Evolutionary conservation across 345 rosid genomes (phyloP), one percentile per base, ranked within the genome.

Genomic region (Atalantia buxifolia): DNA sequence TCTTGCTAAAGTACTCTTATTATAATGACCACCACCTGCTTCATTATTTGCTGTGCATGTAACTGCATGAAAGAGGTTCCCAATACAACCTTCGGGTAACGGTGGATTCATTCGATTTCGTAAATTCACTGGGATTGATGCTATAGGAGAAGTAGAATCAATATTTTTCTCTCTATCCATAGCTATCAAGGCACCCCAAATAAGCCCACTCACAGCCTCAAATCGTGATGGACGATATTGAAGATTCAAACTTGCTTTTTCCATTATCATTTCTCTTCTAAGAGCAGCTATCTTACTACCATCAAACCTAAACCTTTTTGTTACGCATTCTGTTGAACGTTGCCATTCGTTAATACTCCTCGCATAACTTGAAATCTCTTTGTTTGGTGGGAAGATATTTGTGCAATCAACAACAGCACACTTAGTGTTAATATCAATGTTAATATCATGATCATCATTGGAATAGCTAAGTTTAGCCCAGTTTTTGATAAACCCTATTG

Each of bases 381-480:
- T 36, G 8, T 64, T 35, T 19, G 68, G 68, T 6, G n/a, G 68
- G 7, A 64, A 64, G 40, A 64, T 64, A 31, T 35, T 6, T 1
- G 68, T 31, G 12, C 68, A 31, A 64, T 64, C 68, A 31, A 7
- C 33, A 6, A 64, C 35, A 4, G 21, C 40, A 31, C 31, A 4
- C 61, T 56, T 67, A 56, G 1, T 56, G 8, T 33, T 7, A 36
- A 2, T 18, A 7, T 31, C 24, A 64, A 7, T 67, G 21, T 7
- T 45, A 45, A 13, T 45, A 13, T 45, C 50, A 12, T 64, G 8
- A 18, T 18, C 21, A 13, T 8, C 64, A 25, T 30, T 45, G 50
- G 18, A 12, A 13, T 78, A 18, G 68, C 77, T 78, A 27, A 63
- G n/a, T 9, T 30, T 55, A 45, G 81, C 68, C 89, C 85, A 84